A percentile compares a stretch with the other conserved stretches of the same genome.
Conservation (phyloP, 2,329 filamentous ascomycete species). For the Monilinia fructicola region DNA sequence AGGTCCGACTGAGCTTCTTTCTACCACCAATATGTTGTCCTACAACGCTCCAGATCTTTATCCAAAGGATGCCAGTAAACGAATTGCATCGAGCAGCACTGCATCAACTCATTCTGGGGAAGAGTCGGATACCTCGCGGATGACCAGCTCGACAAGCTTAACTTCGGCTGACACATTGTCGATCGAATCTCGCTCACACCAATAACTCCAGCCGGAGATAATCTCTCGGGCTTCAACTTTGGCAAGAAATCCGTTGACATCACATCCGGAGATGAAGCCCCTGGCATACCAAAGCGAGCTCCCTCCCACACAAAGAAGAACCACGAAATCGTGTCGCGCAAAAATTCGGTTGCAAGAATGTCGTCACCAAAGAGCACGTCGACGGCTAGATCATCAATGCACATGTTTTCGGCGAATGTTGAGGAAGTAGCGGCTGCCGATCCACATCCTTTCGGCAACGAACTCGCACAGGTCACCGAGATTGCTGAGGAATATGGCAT, state of each 20-base stretch:
- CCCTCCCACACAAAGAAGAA: conserved; percentile 88
- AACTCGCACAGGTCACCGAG: conserved; percentile 89
- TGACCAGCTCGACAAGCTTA: conserved; percentile 44
- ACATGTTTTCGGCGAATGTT: conserved; percentile 38
- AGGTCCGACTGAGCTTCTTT: conserved; percentile 78
- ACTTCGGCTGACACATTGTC: conserved; percentile 49
- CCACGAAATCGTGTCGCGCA: conserved; percentile 71
- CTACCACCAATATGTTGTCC: conserved; percentile 93
- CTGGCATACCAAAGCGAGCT: conserved; percentile 73
- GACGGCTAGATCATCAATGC: conserved; percentile 54
- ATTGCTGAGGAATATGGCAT: conserved; percentile 84
- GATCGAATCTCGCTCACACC: conserved; percentile 43
- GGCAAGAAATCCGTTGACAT: conserved; percentile 43
- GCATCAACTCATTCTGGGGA: conserved; percentile 52
- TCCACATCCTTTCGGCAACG: conserved; percentile 79
- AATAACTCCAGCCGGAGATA: conserved; percentile 55
- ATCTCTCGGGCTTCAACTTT: conserved; percentile 63
- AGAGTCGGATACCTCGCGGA: conserved; percentile 66
- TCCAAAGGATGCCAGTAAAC: conserved; percentile 27
- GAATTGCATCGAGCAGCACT: conserved; percentile 24
- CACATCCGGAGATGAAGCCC: conserved; percentile 48
- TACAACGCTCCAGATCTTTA: conserved; percentile 88
- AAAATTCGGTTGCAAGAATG: conserved; percentile 62
- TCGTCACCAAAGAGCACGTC: conserved; percentile 60
- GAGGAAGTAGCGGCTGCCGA: conserved; percentile 39